These are phyloP conservation scores for Termitomyces sp. DNA, from an alignment of 768 basidiomycete genomes.

Conservation along the genomic window DNA sequence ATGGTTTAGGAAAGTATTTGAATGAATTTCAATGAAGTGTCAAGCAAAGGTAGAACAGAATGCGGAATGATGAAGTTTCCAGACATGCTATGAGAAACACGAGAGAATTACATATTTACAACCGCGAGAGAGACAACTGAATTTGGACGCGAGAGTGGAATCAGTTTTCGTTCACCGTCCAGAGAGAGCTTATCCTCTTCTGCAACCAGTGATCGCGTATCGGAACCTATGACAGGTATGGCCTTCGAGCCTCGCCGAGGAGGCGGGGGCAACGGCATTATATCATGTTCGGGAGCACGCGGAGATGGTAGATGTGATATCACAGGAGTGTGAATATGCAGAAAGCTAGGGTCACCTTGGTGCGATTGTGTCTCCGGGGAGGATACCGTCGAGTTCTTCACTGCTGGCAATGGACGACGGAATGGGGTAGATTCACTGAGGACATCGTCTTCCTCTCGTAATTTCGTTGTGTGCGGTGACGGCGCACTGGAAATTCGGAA, in stretches of 20 bases:
- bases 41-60: slow-evolving; percentile 4
- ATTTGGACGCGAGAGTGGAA: slow-evolving; percentile 41
- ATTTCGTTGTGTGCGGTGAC: slow-evolving; percentile 22
- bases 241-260: slow-evolving; percentile 56
- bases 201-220: slow-evolving; percentile 15
- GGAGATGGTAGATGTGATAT: slow-evolving; percentile 29
- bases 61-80: background rate
- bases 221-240: slow-evolving; percentile 28
- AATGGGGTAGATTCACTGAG: background rate
- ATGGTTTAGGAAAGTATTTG: background rate
- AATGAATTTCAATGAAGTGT: background rate
- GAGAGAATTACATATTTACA: slow-evolving; percentile 28
- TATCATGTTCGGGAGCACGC: slow-evolving; percentile 23
- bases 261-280: slow-evolving; percentile 54
- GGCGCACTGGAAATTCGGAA: slow-evolving; percentile 65
- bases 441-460: background rate
- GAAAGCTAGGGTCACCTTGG: slow-evolving; percentile 55
- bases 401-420: slow-evolving; percentile 5
- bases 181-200: slow-evolving; percentile 22
- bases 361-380: slow-evolving; percentile 38
- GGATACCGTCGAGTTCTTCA: slow-evolving; percentile 10
- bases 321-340: slow-evolving; percentile 46
- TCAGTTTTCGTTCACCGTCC: slow-evolving; percentile 24
- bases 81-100: background rate
- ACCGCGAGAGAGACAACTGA: slow-evolving; percentile 51